Base-by-base conservation (phyloP, 2,329 filamentous ascomycete species). In the Monosporascus sp. region DNA sequence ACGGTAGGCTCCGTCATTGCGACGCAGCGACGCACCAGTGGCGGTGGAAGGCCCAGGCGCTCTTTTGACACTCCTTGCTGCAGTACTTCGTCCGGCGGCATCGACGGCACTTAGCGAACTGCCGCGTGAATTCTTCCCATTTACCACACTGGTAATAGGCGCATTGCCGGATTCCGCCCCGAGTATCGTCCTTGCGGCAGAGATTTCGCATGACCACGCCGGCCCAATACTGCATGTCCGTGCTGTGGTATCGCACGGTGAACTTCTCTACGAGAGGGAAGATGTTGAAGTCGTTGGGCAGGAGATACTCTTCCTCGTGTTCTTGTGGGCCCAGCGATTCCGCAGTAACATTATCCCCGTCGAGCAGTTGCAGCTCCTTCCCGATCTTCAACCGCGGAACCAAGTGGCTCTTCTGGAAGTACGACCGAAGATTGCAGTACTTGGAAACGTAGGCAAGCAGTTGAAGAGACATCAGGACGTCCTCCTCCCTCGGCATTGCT, bases 31-130 rank as follows among this genome's bases (percentile, higher is more conserved):
- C 87, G 70, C 94, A 99, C 94, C 94, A 99, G 74, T 97, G 95
- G 56, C 94, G 86, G 70, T 99, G 94, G 73, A 91, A 97, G 27
- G 94, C 91, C 94, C 94, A 99, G 9, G 94, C 95, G 64, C 90
- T 95, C 79, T 97, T 97, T 75, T 99, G 94, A 73, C 94, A 99
- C 72, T 99, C 94, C 74, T 99, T 99, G 82, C 92, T 97, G 85
- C 94, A 99, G 76, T 97, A 97, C 73, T 99, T 99, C 57, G 94
- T 99, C 60, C 94, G 86, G 63, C 94, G 86, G 75, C 94, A 99
- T 60, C 94, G 87, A 61, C 94, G 87, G 75, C 94, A 99, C 75
- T 99, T 99, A 62, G 94, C 94, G 71, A 99, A 99, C 69, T 99
- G 93, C 57, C 94, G 85, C 40, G 93, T 92, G 70, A 85, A 97